Evolutionary conservation across 768 basidiomycete species (phyloP).

Genomic region (Podaxis carcinomalis): DNA sequence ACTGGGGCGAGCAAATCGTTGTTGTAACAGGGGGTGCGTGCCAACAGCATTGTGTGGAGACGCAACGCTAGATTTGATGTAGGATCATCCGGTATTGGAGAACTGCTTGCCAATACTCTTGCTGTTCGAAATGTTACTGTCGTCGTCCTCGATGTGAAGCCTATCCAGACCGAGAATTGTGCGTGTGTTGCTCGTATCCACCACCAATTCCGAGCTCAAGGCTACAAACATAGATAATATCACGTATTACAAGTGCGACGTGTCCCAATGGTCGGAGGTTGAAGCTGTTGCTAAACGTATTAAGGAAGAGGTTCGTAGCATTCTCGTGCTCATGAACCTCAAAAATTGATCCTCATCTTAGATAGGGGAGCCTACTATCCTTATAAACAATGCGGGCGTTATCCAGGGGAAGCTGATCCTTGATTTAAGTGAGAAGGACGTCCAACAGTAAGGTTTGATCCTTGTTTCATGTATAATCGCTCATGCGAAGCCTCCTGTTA

Average conservation of each 20-base stretch:
- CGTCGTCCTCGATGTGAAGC: conserved; percentile 81
- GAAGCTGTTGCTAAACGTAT: conserved; percentile 69
- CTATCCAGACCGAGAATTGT: conserved; percentile 77
- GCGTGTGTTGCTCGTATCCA: conserved; percentile 18
- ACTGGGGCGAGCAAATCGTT: conserved; percentile 89
- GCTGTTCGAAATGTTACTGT: conserved; percentile 79
- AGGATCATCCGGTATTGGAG: conserved; percentile 90
- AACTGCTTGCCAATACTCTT: conserved; percentile 82
- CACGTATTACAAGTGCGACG: conserved; percentile 84
- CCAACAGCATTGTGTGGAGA: not conserved
- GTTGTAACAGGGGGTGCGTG: conserved; percentile 81
- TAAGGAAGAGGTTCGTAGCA: conserved; percentile 60
- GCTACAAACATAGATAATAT: conserved; percentile 57
- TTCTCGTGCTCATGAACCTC: not conserved
- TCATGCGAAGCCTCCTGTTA: conserved; percentile 24
- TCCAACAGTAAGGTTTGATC: conserved; percentile 57
- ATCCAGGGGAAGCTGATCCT: conserved; percentile 85
- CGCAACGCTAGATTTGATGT: not conserved
- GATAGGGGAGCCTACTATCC: conserved; percentile 85
- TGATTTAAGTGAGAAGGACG: conserved; percentile 73
- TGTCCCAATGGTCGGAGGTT: conserved; percentile 86
- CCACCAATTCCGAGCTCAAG: conserved; percentile 1
- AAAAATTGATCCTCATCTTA: conserved; percentile 24
- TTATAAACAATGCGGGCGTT: conserved; percentile 95
- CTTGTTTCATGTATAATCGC: not conserved